These are phyloP conservation scores for Sugiyamaella sp. DNA, from an alignment of 1,139 yeast genomes.

Conservation along the genomic window DNA sequence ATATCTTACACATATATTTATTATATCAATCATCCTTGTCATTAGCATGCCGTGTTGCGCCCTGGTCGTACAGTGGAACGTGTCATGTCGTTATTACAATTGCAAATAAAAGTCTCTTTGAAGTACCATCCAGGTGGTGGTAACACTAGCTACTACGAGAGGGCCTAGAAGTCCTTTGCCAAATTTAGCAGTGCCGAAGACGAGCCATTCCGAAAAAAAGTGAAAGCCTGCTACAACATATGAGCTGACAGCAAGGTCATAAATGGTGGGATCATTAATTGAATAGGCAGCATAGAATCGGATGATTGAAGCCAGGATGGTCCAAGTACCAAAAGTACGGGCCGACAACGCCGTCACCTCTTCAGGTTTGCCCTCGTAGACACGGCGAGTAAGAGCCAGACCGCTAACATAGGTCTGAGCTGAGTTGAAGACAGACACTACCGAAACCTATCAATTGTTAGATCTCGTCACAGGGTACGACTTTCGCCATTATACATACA, in stretches of 20 bases:
- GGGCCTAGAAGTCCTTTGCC: constrained; percentile 94
- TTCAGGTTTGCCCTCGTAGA: constrained; percentile 67
- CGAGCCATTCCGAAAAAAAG: constrained; percentile 80
- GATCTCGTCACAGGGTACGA: background rate
- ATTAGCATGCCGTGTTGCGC: background rate
- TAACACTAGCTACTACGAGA: constrained; percentile 55
- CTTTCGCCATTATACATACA: constrained; percentile 37
- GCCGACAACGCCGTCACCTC: constrained; percentile 80
- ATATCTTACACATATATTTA: constrained; percentile 8
- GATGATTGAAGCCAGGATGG: constrained; percentile 79
- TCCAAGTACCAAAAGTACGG: constrained; percentile 98
- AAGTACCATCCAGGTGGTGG: constrained; percentile 53
- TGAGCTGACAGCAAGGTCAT: constrained; percentile 79
- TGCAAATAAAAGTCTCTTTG: constrained; percentile 46
- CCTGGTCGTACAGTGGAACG: background rate
- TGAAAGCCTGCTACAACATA: constrained; percentile 83
- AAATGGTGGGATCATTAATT: constrained; percentile 66
- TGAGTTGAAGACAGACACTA: constrained; percentile 88
- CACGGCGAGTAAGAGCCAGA: constrained; percentile 71
- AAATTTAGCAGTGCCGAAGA: constrained; percentile 74
- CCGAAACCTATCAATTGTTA: constrained; percentile 55
- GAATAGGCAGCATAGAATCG: constrained; percentile 87
- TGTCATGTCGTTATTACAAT: constrained; percentile 7
- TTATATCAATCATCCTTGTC: constrained; percentile 2
- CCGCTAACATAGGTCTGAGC: constrained; percentile 83